A percentile compares a stretch with the other conserved stretches of the same genome.
Conservation (phyloP, 805 yeast genomes). For the Yamadazyma sp. region DNA sequence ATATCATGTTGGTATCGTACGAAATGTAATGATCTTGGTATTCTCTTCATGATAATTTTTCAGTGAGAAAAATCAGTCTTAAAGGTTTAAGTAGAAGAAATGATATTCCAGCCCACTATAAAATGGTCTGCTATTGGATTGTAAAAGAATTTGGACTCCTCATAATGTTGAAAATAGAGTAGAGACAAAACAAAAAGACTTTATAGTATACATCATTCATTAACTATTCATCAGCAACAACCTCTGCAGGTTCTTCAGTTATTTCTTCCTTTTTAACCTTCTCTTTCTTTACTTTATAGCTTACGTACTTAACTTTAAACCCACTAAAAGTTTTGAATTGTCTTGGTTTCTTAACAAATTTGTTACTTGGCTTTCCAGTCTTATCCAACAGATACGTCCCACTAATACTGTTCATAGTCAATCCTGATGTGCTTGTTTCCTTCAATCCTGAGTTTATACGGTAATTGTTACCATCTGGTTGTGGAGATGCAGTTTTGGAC, state of each 20-base stretch:
- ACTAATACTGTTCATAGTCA: constrained; percentile 33
- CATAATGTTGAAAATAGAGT: too few species aligned
- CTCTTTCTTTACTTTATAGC: constrained; percentile 17
- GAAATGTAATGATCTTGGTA: not conserved
- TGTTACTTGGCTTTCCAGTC: constrained; percentile 30
- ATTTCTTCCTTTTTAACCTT: constrained; percentile 6
- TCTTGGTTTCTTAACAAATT: constrained; percentile 33
- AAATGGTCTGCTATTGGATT: too few species aligned
- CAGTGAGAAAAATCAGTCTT: too few species aligned
- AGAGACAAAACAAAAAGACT: too few species aligned
- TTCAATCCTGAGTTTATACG: constrained; percentile 39
- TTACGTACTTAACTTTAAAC: constrained; percentile 29
- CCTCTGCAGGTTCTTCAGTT: too few species aligned
- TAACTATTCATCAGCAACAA: too few species aligned
- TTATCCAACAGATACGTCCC: constrained; percentile 29
- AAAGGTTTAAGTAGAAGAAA: not conserved
- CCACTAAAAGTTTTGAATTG: constrained; percentile 44
- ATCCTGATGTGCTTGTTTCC: constrained; percentile 40
- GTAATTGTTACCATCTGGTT: constrained; percentile 18
- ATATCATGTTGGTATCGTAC: constrained; percentile 8
- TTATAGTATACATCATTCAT: too few species aligned
- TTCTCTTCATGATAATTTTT: not conserved
- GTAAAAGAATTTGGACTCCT: too few species aligned
- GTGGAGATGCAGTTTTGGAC: constrained; percentile 29
- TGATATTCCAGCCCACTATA: not conserved